These are phyloP conservation scores for Colletotrichum spinosum DNA, from an alignment of 2,329 filamentous ascomycete species.

Conservation along the genomic window DNA sequence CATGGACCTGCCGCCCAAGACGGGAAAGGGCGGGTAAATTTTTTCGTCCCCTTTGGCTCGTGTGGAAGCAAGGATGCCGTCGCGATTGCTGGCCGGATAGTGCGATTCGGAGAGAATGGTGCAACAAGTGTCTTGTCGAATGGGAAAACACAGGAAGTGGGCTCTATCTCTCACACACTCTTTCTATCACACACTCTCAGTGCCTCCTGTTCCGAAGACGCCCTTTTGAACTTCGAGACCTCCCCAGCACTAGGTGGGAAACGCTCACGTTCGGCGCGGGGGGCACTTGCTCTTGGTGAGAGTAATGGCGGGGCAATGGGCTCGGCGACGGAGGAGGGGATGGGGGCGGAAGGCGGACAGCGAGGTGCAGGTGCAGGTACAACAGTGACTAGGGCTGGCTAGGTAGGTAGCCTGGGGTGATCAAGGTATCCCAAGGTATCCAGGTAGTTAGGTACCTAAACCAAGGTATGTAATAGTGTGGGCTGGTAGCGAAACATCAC, in stretches of 20 bases:
- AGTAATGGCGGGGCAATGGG: constrained; percentile 28
- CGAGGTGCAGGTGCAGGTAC: neutral
- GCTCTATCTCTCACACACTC: constrained; percentile 13
- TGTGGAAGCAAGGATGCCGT: constrained; percentile 33
- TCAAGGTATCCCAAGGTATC: too few relatives aligned
- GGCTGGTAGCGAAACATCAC: neutral
- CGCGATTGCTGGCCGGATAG: constrained; percentile 26
- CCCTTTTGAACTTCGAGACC: constrained; percentile 23
- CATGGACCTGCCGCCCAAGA: constrained; percentile 10
- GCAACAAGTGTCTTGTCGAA: constrained; percentile 26
- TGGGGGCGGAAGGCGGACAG: neutral
- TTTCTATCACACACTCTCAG: too few relatives aligned
- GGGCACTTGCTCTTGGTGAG: constrained; percentile 16
- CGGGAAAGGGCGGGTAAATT: constrained; percentile 32
- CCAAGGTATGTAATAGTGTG: too few relatives aligned
- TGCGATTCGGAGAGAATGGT: constrained; percentile 28
- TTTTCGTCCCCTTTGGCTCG: constrained; percentile 23
- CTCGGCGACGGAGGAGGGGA: constrained; percentile 1
- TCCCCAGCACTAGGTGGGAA: constrained; percentile 27
- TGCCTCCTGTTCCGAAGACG: constrained; percentile 25
- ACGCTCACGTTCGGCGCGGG: constrained; percentile 5
- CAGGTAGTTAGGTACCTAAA: too few relatives aligned
- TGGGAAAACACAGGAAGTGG: constrained; percentile 24
- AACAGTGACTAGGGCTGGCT: too few relatives aligned
- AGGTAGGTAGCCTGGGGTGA: too few relatives aligned